Percentiles rank a stretch among this genome's conserved stretches.
These are phyloP conservation scores for Amanita pallidorosea DNA, from an alignment of 768 basidiomycete genomes.

Conservation along the genomic window DNA sequence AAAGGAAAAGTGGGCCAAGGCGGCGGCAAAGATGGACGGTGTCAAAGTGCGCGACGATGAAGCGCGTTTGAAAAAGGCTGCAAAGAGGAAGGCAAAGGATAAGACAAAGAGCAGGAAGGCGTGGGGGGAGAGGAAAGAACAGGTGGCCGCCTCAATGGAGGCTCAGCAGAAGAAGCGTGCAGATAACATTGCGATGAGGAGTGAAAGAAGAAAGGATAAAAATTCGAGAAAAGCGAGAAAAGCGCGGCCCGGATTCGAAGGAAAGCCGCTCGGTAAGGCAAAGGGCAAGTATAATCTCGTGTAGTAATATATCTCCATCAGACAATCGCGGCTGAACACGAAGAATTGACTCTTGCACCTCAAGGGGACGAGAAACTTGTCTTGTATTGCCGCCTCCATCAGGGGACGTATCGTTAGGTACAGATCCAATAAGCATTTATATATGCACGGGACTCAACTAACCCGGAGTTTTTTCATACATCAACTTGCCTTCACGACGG, in stretches of 20 bases:
- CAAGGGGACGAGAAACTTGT: no score
- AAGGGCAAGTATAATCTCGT: neutral
- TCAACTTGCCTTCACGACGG: no score
- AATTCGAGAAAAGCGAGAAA: slow-evolving; percentile 50
- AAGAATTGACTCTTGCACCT: no score
- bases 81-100: slow-evolving; percentile 85
- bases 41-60: slow-evolving; percentile 90
- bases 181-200: slow-evolving; percentile 83
- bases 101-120: slow-evolving; percentile 76
- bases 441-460: no score
- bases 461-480: no score
- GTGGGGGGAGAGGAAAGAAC: slow-evolving; percentile 85
- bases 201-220: slow-evolving; percentile 68
- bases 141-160: slow-evolving; percentile 61
- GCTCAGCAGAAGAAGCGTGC: slow-evolving; percentile 84
- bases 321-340: no score
- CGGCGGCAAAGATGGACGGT: slow-evolving; percentile 78
- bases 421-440: no score
- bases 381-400: no score
- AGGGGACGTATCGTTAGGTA: no score
- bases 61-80: slow-evolving; percentile 77
- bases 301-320: no score
- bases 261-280: slow-evolving; percentile 62
- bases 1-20: slow-evolving; percentile 83
- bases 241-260: slow-evolving; percentile 76